A percentile compares a stretch with the other conserved stretches of the same genome.
phyloP scores from a whole-genome alignment of 2,329 filamentous ascomycete species.

The Hymenoscyphus scutula region DNA sequence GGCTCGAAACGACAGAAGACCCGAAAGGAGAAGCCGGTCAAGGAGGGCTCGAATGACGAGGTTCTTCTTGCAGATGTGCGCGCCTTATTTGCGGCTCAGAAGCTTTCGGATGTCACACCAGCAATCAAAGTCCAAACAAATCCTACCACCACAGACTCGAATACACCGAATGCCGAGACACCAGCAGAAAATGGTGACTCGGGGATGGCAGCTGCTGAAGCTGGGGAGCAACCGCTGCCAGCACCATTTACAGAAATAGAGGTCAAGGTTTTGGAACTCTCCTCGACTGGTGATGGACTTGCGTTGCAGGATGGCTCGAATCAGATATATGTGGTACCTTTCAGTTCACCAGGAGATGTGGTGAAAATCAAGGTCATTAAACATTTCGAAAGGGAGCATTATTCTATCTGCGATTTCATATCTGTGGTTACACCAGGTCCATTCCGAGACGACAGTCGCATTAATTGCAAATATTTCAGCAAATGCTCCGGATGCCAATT shows the following conservation, averaged over 20 bases:
- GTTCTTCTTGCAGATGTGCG: conserved; percentile 64
- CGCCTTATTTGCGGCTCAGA: conserved; percentile 44
- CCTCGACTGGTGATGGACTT: conserved; percentile 89
- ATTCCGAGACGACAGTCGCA: conserved; percentile 71
- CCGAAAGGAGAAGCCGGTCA: conserved; percentile 52
- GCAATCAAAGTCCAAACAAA: conserved; percentile 25
- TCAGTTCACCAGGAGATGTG: conserved; percentile 80
- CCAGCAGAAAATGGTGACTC: conserved; percentile 1
- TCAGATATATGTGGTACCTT: conserved; percentile 82
- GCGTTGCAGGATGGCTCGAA: conserved; percentile 64
- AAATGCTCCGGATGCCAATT: conserved; percentile 92
- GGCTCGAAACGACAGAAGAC: conserved; percentile 50
- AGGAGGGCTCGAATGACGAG: conserved; percentile 63
- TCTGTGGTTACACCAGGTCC: conserved; percentile 71
- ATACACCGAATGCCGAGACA: conserved; percentile 12
- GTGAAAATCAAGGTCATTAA: conserved; percentile 76
- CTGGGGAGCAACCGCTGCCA: conserved; percentile 46
- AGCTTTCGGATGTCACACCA: conserved; percentile 33
- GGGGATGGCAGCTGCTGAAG: background rate
- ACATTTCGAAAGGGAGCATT: conserved; percentile 62
- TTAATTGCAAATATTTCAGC: conserved; percentile 83
- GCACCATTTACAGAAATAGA: conserved; percentile 73
- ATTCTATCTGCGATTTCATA: conserved; percentile 79
- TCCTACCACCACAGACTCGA: conserved; percentile 29
- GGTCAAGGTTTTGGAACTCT: conserved; percentile 76